Percentiles rank a stretch among this genome's conserved stretches.
Conservation (phyloP, 2,329 filamentous ascomycete genomes). For the Verticillium tricorpus region DNA sequence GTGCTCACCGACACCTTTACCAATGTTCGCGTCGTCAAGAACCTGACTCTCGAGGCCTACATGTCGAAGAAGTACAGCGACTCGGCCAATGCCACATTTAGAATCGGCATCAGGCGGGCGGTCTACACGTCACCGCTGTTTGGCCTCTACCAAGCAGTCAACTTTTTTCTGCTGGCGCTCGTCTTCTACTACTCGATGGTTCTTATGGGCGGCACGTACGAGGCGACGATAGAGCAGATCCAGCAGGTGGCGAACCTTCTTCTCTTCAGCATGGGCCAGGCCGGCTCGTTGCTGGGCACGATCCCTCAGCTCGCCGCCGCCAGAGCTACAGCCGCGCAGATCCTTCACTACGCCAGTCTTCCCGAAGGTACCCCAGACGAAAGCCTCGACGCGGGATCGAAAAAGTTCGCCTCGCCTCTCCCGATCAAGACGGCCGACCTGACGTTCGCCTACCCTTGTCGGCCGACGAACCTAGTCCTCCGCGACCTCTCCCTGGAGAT, state of each 20-base stretch:
- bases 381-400: constrained; percentile 9
- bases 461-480: constrained; percentile 50
- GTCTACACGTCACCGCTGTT: constrained; percentile 66
- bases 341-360: constrained; percentile 66
- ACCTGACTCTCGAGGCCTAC: constrained; percentile 67
- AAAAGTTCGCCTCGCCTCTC: constrained; percentile 19
- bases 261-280: constrained; percentile 75
- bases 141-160: constrained; percentile 70
- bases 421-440: constrained; percentile 50
- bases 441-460: constrained; percentile 67
- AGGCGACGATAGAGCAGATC: constrained; percentile 50
- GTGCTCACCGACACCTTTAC: constrained; percentile 71
- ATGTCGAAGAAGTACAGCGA: constrained; percentile 61
- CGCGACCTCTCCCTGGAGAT: constrained; percentile 63
- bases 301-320: constrained; percentile 79
- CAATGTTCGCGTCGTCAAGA: constrained; percentile 74
- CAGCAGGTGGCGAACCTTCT: constrained; percentile 77
- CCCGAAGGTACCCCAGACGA: constrained; percentile 44
- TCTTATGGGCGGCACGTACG: constrained; percentile 47
- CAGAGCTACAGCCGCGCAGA: constrained; percentile 64
- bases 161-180: constrained; percentile 68
- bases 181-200: constrained; percentile 79
- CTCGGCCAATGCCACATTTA: constrained; percentile 47
- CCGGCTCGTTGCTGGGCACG: constrained; percentile 63
- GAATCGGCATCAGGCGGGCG: constrained; percentile 61